Base-by-base conservation (phyloP, 202 grass and related monocot species). In the Cymbopogon flexuosus region DNA sequence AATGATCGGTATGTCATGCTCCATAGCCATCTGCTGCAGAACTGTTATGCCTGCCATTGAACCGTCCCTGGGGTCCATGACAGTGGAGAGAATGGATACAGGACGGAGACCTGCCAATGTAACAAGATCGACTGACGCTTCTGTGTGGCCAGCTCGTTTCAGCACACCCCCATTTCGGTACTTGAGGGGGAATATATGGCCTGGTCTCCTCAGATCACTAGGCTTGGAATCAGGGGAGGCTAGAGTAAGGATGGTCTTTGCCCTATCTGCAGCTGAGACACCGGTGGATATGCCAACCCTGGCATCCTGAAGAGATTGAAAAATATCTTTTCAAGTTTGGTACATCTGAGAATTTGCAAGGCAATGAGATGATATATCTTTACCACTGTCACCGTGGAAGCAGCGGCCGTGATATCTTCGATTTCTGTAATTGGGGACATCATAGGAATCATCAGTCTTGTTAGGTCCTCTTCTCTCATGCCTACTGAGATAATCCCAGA, bases 401-500 rank as follows among this genome's bases (percentile, higher is more conserved):
- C 95, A 45, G 82, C 62, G 75, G 88, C 43, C 35, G 92, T 88
- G 70, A 93, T 88, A 30, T 92, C 88, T 45, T 94, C 82, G 0
- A 98, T 89, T 89, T 91, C 92, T n/a, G 90, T 67, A 31, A 93
- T 69, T 5, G 95, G 84, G 43, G 86, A 94, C 92, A 94, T 93
- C 95, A 94, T 94, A 80, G 95, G 92, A 79, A 97, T 89, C 92
- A 91, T 93, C 82, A 97, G 75, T 41, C 92, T 94, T 81, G 88
- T 31, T 70, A 97, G 79, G 58, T 97, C 92, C 42, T 88, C 90
- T 65, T 94, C 90, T 15, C 78, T 89, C 92, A 98, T 98, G 41
- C 95, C 95, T 5, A 98, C 92, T 2, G 95, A 98, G 63, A 98
- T 80, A 73, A 98, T 98, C 11, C 95, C 92, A 9, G 95, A 98